phyloP scores from a whole-genome alignment of 805 yeast genomes.

The Candida easanensis region DNA sequence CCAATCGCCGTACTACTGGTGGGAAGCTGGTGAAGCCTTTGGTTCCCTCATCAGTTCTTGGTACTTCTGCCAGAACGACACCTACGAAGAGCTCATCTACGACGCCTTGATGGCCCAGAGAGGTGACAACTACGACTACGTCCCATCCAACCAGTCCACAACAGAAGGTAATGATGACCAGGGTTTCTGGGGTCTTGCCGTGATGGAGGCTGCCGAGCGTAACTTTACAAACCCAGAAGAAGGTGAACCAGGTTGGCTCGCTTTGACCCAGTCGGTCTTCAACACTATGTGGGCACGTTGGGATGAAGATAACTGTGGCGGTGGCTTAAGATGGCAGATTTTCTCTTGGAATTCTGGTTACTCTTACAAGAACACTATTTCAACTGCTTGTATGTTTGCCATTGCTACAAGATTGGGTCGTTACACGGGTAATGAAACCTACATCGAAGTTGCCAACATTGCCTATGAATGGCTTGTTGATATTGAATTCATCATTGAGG shows the following conservation, averaged over 20 bases:
- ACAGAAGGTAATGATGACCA: constrained; percentile 78
- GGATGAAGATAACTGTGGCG: constrained; percentile 55
- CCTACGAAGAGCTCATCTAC: constrained; percentile 56
- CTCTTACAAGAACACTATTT: constrained; percentile 60
- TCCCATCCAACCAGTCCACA: constrained; percentile 60
- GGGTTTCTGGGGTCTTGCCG: constrained; percentile 71
- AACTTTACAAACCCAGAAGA: constrained; percentile 52
- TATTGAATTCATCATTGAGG: constrained; percentile 41
- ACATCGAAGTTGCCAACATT: constrained; percentile 50
- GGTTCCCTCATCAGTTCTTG: constrained; percentile 67
- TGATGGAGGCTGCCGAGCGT: constrained; percentile 61
- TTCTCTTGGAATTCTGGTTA: constrained; percentile 70
- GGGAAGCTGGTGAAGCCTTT: constrained; percentile 91
- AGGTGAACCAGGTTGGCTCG: constrained; percentile 53
- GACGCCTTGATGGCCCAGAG: constrained; percentile 50
- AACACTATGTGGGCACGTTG: constrained; percentile 63
- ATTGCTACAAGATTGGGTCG: constrained; percentile 63
- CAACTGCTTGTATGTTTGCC: constrained; percentile 62
- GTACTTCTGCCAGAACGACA: constrained; percentile 66
- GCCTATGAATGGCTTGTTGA: constrained; percentile 61
- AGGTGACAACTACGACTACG: constrained; percentile 51
- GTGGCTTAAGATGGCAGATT: constrained; percentile 73
- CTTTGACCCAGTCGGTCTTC: constrained; percentile 58
- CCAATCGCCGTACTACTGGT: constrained; percentile 77
- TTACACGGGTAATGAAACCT: constrained; percentile 53